Percentiles rank a stretch among this genome's conserved stretches.
Evolutionary conservation across 352 stramenopile species (phyloP).

Genomic region (Pythium apleroticum): DNA sequence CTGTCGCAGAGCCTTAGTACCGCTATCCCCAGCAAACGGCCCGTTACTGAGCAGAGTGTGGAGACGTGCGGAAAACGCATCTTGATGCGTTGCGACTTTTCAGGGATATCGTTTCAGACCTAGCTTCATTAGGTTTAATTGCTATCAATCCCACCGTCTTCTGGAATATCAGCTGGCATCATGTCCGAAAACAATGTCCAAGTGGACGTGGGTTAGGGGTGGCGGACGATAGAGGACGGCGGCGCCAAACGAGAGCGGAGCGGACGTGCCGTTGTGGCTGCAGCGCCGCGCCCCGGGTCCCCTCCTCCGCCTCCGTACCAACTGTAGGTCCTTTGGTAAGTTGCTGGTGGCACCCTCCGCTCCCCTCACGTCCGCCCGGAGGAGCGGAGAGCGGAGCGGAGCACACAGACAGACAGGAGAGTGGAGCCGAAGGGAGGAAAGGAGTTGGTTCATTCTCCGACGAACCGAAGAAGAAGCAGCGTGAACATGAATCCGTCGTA

Average conservation of each 20-base stretch:
- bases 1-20: too few species aligned
- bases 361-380: neutral
- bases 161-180: constrained; percentile 22
- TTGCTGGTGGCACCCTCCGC: neutral
- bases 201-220: constrained; percentile 7
- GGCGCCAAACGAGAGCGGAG: neutral
- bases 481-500: constrained; percentile 79
- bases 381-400: neutral
- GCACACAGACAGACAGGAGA: neutral
- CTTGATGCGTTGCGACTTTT: too few species aligned
- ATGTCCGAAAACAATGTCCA: neutral
- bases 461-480: constrained; percentile 28
- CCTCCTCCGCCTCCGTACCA: neutral
- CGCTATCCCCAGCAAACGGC: too few species aligned
- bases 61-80: too few species aligned
- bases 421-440: neutral
- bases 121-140: neutral
- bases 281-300: neutral
- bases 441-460: constrained; percentile 1
- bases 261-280: constrained; percentile 11
- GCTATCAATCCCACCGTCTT: constrained; percentile 8
- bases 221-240: neutral
- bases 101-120: neutral
- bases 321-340: neutral
- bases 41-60: too few species aligned